Conservation (phyloP, 1,284 basidiomycete genomes). For the Cryptococcus sp. region DNA sequence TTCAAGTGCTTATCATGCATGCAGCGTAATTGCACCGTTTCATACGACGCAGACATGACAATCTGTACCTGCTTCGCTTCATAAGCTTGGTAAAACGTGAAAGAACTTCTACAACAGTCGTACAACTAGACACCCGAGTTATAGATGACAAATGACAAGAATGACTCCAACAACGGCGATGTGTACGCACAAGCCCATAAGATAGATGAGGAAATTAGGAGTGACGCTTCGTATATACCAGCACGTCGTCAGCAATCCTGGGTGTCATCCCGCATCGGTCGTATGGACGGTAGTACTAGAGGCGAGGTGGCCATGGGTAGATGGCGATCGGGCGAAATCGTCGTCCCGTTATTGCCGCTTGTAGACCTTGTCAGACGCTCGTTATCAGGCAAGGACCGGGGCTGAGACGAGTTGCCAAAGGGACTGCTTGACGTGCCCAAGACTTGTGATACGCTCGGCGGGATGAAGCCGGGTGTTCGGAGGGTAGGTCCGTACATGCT, state of each 20-base stretch:
- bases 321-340: background rate
- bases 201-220: no score
- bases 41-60: no score
- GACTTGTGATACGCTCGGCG: constrained; percentile 17
- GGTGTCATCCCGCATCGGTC: background rate
- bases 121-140: no score
- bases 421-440: background rate
- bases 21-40: no score
- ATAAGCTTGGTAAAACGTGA: background rate
- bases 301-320: background rate
- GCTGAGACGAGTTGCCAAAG: background rate
- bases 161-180: no score
- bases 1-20: no score
- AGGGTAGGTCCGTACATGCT: constrained; percentile 4
- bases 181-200: no score
- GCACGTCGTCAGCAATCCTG: no score
- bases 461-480: constrained; percentile 7
- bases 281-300: constrained; percentile 5
- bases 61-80: no score
- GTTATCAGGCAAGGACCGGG: background rate
- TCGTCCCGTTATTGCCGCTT: background rate
- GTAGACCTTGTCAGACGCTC: background rate
- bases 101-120: no score
- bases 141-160: no score
- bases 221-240: no score